Percentiles rank a stretch among this genome's conserved stretches.
These are phyloP conservation scores for Alternaria incomplexa DNA, from an alignment of 2,329 filamentous ascomycete genomes.

Conservation along the genomic window DNA sequence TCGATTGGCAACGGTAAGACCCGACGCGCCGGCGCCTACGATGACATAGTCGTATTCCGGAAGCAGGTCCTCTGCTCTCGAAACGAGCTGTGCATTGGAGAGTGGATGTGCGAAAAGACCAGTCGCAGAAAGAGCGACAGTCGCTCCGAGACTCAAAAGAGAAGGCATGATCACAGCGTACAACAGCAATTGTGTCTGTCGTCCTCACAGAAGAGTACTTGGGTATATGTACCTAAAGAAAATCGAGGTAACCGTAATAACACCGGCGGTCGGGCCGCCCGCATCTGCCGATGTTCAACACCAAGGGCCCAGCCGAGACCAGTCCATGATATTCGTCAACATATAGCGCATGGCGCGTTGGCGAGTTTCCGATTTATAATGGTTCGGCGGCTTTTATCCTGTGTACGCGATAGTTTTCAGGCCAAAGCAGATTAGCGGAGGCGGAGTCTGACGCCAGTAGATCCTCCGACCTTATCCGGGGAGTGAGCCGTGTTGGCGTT, in stretches of 20 bases:
- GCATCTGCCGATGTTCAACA: conserved; percentile 4
- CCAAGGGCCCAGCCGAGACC: background rate
- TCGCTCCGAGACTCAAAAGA: conserved; percentile 5
- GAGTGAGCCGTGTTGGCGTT: background rate
- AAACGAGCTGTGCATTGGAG: conserved; percentile 18
- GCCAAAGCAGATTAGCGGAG: background rate
- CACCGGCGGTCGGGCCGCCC: background rate
- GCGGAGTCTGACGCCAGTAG: background rate
- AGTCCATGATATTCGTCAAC: background rate
- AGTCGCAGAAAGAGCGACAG: conserved; percentile 19
- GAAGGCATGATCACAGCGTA: conserved; percentile 15
- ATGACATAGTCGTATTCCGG: conserved; percentile 35
- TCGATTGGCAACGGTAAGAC: conserved; percentile 38
- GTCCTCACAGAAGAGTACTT: background rate
- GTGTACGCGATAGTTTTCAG: background rate
- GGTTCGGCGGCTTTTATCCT: background rate
- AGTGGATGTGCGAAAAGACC: conserved; percentile 22
- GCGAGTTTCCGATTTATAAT: background rate
- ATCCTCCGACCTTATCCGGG: background rate
- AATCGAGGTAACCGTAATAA: background rate
- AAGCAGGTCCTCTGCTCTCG: conserved; percentile 18
- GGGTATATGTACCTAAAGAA: background rate
- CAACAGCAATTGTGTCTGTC: background rate
- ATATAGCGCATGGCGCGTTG: background rate
- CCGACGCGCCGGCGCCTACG: conserved; percentile 33